Conservation (phyloP, 2,329 filamentous ascomycete species). For the Penicillium sp. region DNA sequence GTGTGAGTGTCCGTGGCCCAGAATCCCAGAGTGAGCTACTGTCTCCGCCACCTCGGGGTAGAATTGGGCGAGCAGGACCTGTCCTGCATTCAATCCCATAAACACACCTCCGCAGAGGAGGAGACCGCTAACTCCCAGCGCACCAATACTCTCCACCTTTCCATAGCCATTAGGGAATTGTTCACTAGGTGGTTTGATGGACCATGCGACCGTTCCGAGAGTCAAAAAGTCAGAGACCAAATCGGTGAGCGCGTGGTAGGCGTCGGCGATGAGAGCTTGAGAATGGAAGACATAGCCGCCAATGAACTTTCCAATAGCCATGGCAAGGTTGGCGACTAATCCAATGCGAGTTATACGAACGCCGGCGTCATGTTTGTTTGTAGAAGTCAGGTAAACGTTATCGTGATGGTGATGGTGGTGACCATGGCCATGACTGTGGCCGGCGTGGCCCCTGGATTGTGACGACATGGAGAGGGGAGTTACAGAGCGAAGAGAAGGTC, state of each 20-base stretch:
- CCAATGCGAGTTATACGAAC: slow-evolving; percentile 92
- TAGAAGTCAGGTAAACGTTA: slow-evolving; percentile 78
- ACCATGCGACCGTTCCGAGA: slow-evolving; percentile 91
- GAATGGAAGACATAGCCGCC: slow-evolving; percentile 96
- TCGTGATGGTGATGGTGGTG: slow-evolving; percentile 78
- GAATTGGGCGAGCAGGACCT: slow-evolving; percentile 72
- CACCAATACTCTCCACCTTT: slow-evolving; percentile 96
- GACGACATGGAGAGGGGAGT: slow-evolving; percentile 25
- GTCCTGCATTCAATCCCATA: slow-evolving; percentile 80
- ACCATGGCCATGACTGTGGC: slow-evolving; percentile 54
- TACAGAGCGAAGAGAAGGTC: slow-evolving; percentile 16
- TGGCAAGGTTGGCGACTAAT: slow-evolving; percentile 84
- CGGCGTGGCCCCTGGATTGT: slow-evolving; percentile 52
- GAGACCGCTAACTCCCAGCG: slow-evolving; percentile 89
- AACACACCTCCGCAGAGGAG: slow-evolving; percentile 86
- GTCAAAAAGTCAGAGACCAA: slow-evolving; percentile 94
- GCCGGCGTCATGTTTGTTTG: slow-evolving; percentile 86
- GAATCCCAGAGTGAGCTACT: slow-evolving; percentile 40
- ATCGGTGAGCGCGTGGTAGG: slow-evolving; percentile 93
- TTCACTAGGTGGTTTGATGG: slow-evolving; percentile 79
- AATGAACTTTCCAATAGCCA: slow-evolving; percentile 90
- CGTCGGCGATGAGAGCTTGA: slow-evolving; percentile 89
- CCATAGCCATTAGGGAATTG: slow-evolving; percentile 90
- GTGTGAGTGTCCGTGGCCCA: slow-evolving; percentile 65
- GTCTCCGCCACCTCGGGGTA: slow-evolving; percentile 67